Percentiles rank a stretch among this genome's conserved stretches.
These are phyloP conservation scores for Clonostachys rhizophaga DNA, from an alignment of 2,329 filamentous ascomycete species.

Conservation along the genomic window DNA sequence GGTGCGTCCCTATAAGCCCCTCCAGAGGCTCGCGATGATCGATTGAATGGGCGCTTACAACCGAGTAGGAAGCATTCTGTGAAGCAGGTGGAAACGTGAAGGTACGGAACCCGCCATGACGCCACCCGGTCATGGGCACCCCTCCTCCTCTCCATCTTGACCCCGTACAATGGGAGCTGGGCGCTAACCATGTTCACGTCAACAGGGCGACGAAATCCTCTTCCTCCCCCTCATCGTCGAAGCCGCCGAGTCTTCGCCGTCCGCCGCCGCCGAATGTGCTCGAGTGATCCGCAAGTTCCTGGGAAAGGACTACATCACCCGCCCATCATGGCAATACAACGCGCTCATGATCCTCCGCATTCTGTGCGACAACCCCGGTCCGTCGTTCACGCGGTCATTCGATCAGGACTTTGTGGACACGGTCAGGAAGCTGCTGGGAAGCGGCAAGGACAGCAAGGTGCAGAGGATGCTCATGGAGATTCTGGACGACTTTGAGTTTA, in stretches of 20 bases:
- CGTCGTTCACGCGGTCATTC: conserved; percentile 84
- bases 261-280: conserved; percentile 78
- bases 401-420: conserved; percentile 79
- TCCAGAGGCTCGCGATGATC: background rate
- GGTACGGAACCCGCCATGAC: conserved; percentile 28
- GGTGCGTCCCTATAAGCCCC: conserved; percentile 38
- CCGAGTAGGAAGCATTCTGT: conserved; percentile 69
- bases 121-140: background rate
- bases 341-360: conserved; percentile 94
- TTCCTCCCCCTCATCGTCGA: conserved; percentile 93
- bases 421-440: conserved; percentile 69
- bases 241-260: conserved; percentile 85
- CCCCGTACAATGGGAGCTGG: background rate
- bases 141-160: background rate
- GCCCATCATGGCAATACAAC: conserved; percentile 82
- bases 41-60: conserved; percentile 4
- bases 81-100: conserved; percentile 61
- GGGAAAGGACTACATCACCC: conserved; percentile 61
- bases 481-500: conserved; percentile 69
- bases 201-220: conserved; percentile 80
- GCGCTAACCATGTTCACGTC: background rate
- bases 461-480: conserved; percentile 86
- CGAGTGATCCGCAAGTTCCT: conserved; percentile 79
- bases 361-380: conserved; percentile 84
- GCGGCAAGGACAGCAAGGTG: conserved; percentile 68